Percentiles rank a stretch among this genome's conserved stretches.
phyloP scores from a whole-genome alignment of 2,329 filamentous ascomycete species.

The Diplocarpon rosae region DNA sequence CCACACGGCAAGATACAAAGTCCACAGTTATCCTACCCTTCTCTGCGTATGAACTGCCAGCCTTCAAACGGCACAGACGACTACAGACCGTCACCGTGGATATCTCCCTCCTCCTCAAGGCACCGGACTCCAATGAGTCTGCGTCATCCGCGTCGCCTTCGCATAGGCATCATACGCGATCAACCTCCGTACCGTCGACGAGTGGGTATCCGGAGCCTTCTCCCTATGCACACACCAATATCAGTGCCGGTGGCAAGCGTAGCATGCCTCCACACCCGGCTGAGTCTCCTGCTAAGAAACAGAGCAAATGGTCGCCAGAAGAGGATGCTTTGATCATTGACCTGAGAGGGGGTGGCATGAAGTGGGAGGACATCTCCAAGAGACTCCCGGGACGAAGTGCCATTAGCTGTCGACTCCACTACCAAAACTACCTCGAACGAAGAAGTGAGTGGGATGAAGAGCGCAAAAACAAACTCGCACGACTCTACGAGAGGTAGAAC shows the following conservation, averaged over 20 bases:
- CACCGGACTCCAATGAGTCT: conserved; percentile 62
- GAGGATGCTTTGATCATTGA: conserved; percentile 93
- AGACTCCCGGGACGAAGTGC: conserved; percentile 80
- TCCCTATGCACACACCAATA: conserved; percentile 18
- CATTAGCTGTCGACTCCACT: conserved; percentile 88
- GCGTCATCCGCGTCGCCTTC: conserved; percentile 33
- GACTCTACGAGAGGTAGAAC: conserved; percentile 84
- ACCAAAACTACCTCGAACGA: conserved; percentile 93
- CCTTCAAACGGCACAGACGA: conserved; percentile 27
- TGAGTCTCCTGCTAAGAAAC: conserved; percentile 75
- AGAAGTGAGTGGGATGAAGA: conserved; percentile 95
- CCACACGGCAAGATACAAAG: conserved; percentile 6
- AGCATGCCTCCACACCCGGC: conserved; percentile 42
- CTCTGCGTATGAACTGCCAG: conserved; percentile 26
- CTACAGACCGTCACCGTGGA: conserved; percentile 65
- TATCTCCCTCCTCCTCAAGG: conserved; percentile 84
- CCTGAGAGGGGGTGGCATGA: conserved; percentile 82
- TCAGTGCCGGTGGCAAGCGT: conserved; percentile 33
- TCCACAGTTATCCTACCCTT: background rate
- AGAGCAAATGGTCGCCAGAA: conserved; percentile 92
- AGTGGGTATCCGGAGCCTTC: conserved; percentile 16
- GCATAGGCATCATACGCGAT: conserved; percentile 28
- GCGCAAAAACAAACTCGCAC: conserved; percentile 89
- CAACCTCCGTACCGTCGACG: conserved; percentile 21
- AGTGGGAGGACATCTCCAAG: conserved; percentile 97